phyloP scores from a whole-genome alignment of 768 basidiomycete species.

The Cantharellus anzutake region DNA sequence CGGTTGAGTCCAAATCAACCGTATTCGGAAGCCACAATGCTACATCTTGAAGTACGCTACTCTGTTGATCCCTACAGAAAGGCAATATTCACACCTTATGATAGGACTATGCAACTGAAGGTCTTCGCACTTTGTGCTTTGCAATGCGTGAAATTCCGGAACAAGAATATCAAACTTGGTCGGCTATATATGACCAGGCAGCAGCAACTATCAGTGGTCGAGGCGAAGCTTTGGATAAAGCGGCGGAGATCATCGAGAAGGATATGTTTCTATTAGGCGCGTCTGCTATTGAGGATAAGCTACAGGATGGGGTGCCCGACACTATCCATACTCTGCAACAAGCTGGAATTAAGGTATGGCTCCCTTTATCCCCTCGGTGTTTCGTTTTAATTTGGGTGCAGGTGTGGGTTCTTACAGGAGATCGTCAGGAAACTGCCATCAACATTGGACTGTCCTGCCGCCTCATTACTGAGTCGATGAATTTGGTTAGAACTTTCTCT shows the following conservation, averaged over 20 bases:
- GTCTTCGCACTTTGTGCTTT: slow-evolving; percentile 88
- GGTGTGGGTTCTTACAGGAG: slow-evolving; percentile 97
- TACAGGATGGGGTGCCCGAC: slow-evolving; percentile 97
- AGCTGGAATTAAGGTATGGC: slow-evolving; percentile 80
- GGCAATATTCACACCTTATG: slow-evolving; percentile 2
- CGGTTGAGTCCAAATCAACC: slow-evolving; percentile 55
- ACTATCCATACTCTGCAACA: slow-evolving; percentile 94
- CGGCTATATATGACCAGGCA: slow-evolving; percentile 71
- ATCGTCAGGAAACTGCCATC: slow-evolving; percentile 97
- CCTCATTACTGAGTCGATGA: slow-evolving; percentile 96
- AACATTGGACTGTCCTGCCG: slow-evolving; percentile 98
- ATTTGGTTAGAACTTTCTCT: slow-evolving; percentile 40
- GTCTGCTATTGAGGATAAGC: slow-evolving; percentile 95
- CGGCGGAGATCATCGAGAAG: slow-evolving; percentile 90
- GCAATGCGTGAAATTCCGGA: slow-evolving; percentile 85
- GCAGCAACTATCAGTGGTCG: slow-evolving; percentile 92
- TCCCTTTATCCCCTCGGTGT: not conserved
- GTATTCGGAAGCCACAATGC: slow-evolving; percentile 68
- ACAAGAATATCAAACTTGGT: slow-evolving; percentile 82
- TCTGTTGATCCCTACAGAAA: too few species aligned
- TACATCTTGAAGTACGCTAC: slow-evolving; percentile 65
- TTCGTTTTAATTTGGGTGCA: slow-evolving; percentile 13
- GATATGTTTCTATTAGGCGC: slow-evolving; percentile 87
- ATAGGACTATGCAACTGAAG: slow-evolving; percentile 90
- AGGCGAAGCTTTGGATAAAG: slow-evolving; percentile 83